Evolutionary conservation across 1,139 yeast species (phyloP), one percentile per base, ranked within the genome.

Genomic region (Taiozyma sp.): DNA sequence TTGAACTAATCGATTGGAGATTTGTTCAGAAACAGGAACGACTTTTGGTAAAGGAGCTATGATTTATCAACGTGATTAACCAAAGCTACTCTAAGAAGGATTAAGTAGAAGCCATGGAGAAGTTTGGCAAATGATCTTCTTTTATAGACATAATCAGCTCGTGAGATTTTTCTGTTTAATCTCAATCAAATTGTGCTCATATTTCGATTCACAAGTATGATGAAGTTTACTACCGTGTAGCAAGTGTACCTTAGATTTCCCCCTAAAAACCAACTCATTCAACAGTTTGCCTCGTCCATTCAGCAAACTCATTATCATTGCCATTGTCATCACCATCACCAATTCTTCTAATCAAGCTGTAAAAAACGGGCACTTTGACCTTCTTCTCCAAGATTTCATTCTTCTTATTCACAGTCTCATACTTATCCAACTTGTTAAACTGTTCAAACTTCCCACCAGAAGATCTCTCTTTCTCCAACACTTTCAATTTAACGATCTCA

Each of bases 401-500:
- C 42, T 54, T 53, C 22, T 44, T 43, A 10, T 52, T 43, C 0
- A 47, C 22, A 1, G 57, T 54, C 13, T 56, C 57, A 40, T 51
- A 61, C 22, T 52, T 48, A 46, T 58, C 62, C 11, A 61, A 44
- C 43, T 52, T 57, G 47, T 61, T 61, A 28, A 45, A 58, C 49
- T 61, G 63, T 43, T 55, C 55, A 40, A 44, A 54, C 34, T 47
- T 46, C 28, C 42, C 42, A 11, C 13, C 22, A 6, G 42, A 11
- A 40, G 19, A 19, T 2, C 19, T 10, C 34, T 30, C 6, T 2
- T 40, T 40, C 13, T 19, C 55, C 55, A 7, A 35, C 45, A 8
- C 57, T 28, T 50, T 54, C 9, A 35, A n/a, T 45, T 61, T 61
- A 7, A 56, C 50, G 37, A 61, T 60, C 50, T 61, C 63, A 32